Evolutionary conservation across 2,329 filamentous ascomycete species (phyloP).

Genomic region (Verticillium isaacii): DNA sequence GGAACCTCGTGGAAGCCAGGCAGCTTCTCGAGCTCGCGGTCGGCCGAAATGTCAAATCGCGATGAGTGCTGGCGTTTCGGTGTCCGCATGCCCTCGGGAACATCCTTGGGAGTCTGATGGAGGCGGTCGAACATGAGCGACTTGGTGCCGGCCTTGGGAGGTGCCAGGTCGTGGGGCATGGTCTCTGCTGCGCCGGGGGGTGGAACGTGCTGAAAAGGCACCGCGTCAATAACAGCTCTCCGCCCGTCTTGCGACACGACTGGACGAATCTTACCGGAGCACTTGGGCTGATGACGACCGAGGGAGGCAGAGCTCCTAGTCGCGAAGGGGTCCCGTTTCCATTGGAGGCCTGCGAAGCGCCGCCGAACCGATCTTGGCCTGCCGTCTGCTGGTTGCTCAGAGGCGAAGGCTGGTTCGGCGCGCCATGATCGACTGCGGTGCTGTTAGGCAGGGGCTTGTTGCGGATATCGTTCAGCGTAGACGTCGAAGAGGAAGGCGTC

Average conservation of each 20-base stretch:
- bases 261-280: slow-evolving; percentile 64
- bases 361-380: slow-evolving; percentile 36
- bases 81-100: slow-evolving; percentile 89
- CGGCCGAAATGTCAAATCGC: slow-evolving; percentile 94
- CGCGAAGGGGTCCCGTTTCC: slow-evolving; percentile 59
- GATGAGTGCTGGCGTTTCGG: slow-evolving; percentile 97
- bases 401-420: slow-evolving; percentile 34
- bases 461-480: slow-evolving; percentile 77
- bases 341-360: slow-evolving; percentile 27
- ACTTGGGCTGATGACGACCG: slow-evolving; percentile 91
- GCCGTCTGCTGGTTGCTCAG: slow-evolving; percentile 26
- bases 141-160: slow-evolving; percentile 87
- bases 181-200: slow-evolving; percentile 92
- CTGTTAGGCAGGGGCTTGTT: slow-evolving; percentile 72
- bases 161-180: slow-evolving; percentile 95
- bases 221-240: background rate
- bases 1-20: slow-evolving; percentile 97
- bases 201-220: slow-evolving; percentile 66
- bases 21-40: slow-evolving; percentile 93
- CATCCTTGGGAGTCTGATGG: slow-evolving; percentile 92
- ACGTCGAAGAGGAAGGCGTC: slow-evolving; percentile 86
- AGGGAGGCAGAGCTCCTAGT: slow-evolving; percentile 66
- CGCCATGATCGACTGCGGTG: slow-evolving; percentile 37
- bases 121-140: slow-evolving; percentile 83
- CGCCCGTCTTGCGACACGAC: background rate